phyloP scores from a whole-genome alignment of 139 green algal genomes.

The Chlamydomonas sp. region DNA sequence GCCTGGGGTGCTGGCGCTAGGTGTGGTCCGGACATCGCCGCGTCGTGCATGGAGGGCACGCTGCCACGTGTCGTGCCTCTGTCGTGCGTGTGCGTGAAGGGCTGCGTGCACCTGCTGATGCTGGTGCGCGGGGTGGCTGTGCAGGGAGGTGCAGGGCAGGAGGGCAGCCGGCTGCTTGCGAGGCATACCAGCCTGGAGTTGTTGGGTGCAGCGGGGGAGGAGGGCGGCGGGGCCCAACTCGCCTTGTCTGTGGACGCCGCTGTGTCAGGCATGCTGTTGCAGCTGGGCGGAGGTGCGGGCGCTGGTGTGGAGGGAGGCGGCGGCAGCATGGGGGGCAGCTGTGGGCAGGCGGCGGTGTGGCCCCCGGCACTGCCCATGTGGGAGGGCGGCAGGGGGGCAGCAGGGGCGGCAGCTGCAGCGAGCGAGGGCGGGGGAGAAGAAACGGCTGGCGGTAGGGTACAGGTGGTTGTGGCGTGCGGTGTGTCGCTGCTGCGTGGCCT shows the following conservation, averaged over 20 bases:
- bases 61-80: background rate
- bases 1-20: background rate
- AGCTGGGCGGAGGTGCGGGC: background rate
- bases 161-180: too few species aligned
- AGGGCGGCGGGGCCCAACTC: too few species aligned
- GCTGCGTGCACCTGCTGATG: constrained; percentile 23
- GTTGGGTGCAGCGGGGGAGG: too few species aligned
- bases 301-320: background rate
- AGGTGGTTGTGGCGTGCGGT: background rate
- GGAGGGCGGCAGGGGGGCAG: background rate
- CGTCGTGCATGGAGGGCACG: background rate
- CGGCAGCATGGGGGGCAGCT: background rate
- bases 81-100: background rate
- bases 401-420: too few species aligned
- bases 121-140: background rate
- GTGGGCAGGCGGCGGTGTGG: background rate
- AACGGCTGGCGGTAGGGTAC: background rate
- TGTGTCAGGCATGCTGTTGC: too few species aligned
- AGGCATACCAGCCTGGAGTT: too few species aligned
- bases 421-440: too few species aligned
- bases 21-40: background rate
- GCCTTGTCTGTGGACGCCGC: too few species aligned
- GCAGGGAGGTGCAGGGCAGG: background rate
- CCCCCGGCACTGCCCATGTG: background rate
- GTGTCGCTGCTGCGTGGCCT: background rate